Percentiles rank a stretch among this genome's conserved stretches.
Evolutionary conservation across 768 basidiomycete species (phyloP).

Genomic region (Amanita brunnescens): DNA sequence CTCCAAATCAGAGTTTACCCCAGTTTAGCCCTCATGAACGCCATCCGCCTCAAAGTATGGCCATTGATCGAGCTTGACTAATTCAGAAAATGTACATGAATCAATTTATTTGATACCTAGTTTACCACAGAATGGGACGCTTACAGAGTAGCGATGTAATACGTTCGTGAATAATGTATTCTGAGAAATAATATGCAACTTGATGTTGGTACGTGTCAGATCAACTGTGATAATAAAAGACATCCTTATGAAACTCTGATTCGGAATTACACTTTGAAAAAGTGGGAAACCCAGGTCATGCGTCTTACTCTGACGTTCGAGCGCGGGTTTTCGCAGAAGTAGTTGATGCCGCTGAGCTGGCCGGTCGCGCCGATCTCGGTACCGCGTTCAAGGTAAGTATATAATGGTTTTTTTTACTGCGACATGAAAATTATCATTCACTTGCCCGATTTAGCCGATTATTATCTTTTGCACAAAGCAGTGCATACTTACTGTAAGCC

Average conservation of each 20-base stretch:
- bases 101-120: background rate
- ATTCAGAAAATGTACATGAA: no score
- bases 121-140: background rate
- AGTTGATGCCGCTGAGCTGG: background rate
- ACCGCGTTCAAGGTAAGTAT: conserved; percentile 14
- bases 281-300: no score
- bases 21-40: background rate
- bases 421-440: conserved; percentile 40
- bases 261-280: no score
- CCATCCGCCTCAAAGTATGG: background rate
- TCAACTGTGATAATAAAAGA: no score
- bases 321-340: no score
- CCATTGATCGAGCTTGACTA: background rate
- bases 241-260: no score
- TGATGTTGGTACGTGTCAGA: no score
- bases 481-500: conserved; percentile 32
- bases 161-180: no score
- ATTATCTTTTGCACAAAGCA: background rate
- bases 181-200: no score
- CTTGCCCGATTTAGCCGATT: conserved; percentile 14
- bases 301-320: background rate
- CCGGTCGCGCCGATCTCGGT: background rate
- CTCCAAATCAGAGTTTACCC: background rate
- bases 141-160: no score
- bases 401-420: conserved; percentile 40